These are phyloP conservation scores for Debaryomyces udenii DNA, from an alignment of 1,139 yeast genomes.

Conservation along the genomic window DNA sequence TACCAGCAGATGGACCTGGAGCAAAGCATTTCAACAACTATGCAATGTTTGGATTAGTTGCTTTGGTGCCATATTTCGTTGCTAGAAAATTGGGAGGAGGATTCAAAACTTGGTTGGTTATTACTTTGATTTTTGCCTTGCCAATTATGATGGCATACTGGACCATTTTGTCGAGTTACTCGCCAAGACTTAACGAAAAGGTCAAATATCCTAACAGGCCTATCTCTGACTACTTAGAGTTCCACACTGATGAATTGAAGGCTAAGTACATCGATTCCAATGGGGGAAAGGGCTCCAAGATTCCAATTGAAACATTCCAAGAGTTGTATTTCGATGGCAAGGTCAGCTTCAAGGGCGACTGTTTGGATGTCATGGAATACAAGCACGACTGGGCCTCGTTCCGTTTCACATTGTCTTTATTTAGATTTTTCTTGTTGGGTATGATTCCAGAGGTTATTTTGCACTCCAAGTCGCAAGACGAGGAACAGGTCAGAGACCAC, in stretches of 20 bases:
- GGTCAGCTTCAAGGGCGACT: conserved; percentile 87
- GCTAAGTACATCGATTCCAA: conserved; percentile 60
- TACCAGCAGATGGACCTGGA: conserved; percentile 93
- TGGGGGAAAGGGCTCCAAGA: conserved; percentile 67
- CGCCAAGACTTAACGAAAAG: conserved; percentile 83
- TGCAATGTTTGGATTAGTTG: conserved; percentile 52
- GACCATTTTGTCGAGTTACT: conserved; percentile 74
- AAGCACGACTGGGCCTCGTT: conserved; percentile 92
- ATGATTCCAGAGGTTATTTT: conserved; percentile 92
- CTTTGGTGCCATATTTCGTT: conserved; percentile 66
- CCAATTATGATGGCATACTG: conserved; percentile 83
- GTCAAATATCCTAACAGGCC: conserved; percentile 77
- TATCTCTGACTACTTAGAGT: conserved; percentile 77
- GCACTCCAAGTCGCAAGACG: conserved; percentile 93
- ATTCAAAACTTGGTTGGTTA: conserved; percentile 62
- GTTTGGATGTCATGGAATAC: conserved; percentile 78
- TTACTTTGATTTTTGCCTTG: conserved; percentile 53
- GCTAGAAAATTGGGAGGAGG: conserved; percentile 77
- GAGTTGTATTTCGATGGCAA: conserved; percentile 83
- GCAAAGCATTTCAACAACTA: conserved; percentile 72
- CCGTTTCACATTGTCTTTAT: conserved; percentile 75
- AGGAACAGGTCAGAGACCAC: conserved; percentile 94
- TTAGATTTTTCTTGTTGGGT: conserved; percentile 80
- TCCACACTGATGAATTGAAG: conserved; percentile 75
- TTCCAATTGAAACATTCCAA: conserved; percentile 93